Evolutionary conservation across 495 filamentous ascomycete species (phyloP), one percentile per base, ranked within the genome.

Genomic region (Penicillium verhagenii): DNA sequence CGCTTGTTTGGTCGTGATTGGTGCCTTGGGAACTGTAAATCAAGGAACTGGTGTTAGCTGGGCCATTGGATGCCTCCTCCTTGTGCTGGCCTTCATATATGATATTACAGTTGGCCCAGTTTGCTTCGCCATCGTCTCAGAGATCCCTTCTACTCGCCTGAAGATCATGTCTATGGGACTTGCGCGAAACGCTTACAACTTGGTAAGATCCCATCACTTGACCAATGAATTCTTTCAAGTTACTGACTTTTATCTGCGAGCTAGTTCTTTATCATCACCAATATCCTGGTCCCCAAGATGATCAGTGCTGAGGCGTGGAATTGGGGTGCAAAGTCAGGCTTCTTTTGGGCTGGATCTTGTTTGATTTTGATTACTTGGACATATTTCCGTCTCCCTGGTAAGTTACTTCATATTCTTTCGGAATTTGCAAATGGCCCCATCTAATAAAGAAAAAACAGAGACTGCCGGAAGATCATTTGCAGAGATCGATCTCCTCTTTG

Each of bases 341-440:
- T 92, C 68, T 90, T 91, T 75, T 92, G 86, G 86, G 86, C 79
- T 9, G 86, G 84, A 0, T 82, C 84, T 43, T 89, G 86, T 66
- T 88, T 88, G 71, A 64, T 82, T 31, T 89, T 85, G 67, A 80
- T 90, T 48, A 69, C 89, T 6, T 91, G 88, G 67, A 81, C 82
- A 0, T 91, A 83, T 70, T 90, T 90, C 77, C 81, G 88, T 4
- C 77, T 92, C 1, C 88, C 87, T 31, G 29, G 29, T 31, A 11
- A 31, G 29, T 31, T 31, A n/a, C n/a, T n/a, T n/a, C n/a, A n/a
- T n/a, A n/a, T n/a, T n/a, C n/a, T n/a, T n/a, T n/a, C n/a, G n/a
- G n/a, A n/a, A n/a, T n/a, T n/a, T 31, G 28, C 3, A 31, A 9
- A 8, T 29, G 31, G n/a, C n/a, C n/a, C n/a, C n/a, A 35, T n/a